phyloP scores from a whole-genome alignment of 1,284 basidiomycete species.

The Pascua sp. region DNA sequence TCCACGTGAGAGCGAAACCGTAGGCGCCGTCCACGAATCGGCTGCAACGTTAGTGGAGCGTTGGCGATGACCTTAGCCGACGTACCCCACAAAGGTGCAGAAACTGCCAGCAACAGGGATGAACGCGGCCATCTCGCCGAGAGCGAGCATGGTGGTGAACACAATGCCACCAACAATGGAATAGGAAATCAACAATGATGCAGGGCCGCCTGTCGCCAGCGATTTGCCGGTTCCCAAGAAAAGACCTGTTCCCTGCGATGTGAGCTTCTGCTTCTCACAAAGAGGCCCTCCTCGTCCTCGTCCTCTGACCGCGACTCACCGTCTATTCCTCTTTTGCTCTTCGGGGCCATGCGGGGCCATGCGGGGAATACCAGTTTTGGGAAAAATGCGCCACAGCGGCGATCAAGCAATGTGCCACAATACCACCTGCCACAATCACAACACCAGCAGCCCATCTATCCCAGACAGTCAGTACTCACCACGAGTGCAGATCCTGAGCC shows the following conservation, averaged over 20 bases:
- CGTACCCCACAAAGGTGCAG: conserved; percentile 62
- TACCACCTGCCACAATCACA: no score
- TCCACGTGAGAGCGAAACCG: conserved; percentile 77
- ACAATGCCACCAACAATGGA: conserved; percentile 45
- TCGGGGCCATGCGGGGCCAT: no score
- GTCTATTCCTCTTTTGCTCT: no score
- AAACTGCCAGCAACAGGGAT: conserved; percentile 62
- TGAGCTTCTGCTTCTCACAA: background rate
- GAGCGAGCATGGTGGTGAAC: conserved; percentile 47
- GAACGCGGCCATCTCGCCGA: conserved; percentile 51
- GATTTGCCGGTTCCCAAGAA: conserved; percentile 16
- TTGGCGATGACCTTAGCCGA: no score
- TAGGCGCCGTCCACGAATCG: conserved; percentile 60
- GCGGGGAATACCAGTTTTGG: no score
- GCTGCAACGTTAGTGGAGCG: background rate
- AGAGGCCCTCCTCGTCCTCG: background rate
- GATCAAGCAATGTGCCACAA: no score
- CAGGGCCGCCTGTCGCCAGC: conserved; percentile 47
- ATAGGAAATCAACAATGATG: conserved; percentile 20
- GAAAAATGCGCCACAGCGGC: no score
- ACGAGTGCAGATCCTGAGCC: no score
- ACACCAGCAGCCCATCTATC: no score
- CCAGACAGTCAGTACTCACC: no score
- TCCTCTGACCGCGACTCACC: no score
- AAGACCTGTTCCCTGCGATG: conserved; percentile 1